phyloP scores from a whole-genome alignment of 306 rosid genomes.

The Sesbania bispinosa region DNA sequence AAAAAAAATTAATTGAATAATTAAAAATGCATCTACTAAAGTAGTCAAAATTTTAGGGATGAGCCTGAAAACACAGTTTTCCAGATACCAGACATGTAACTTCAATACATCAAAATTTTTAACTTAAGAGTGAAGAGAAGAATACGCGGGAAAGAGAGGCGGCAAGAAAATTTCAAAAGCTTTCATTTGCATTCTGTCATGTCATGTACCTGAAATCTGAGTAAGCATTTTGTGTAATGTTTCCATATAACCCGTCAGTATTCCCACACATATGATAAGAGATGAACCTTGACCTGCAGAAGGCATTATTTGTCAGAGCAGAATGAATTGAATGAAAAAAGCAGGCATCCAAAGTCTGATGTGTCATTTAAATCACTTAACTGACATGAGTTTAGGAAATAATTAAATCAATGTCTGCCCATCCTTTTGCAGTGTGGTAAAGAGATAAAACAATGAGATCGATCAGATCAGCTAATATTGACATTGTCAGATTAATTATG shows the following conservation, averaged over 20 bases:
- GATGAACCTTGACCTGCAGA: conserved; percentile 97
- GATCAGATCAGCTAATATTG: neutral
- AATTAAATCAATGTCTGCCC: neutral
- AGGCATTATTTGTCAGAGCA: conserved; percentile 27
- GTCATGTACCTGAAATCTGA: conserved; percentile 81
- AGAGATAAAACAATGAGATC: neutral
- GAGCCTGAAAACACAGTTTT: neutral
- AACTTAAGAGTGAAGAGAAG: neutral
- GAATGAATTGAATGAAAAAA: conserved; percentile 19
- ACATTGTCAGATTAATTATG: neutral
- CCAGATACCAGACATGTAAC: neutral
- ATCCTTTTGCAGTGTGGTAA: neutral
- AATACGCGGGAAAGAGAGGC: neutral
- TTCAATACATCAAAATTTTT: neutral
- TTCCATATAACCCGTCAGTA: conserved; percentile 91
- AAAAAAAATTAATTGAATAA: neutral
- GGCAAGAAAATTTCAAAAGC: conserved; percentile 3
- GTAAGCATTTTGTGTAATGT: conserved; percentile 85
- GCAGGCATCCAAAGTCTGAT: neutral
- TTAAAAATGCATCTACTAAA: too few relatives aligned
- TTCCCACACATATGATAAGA: conserved; percentile 86
- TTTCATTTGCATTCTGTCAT: conserved; percentile 17
- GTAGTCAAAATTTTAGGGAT: neutral
- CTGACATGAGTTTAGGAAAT: neutral
- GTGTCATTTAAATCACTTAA: conserved; percentile 12